Base-by-base conservation (phyloP, 228 moss, liverwort and hornwort species). In the Sphagnum magellanicum region DNA sequence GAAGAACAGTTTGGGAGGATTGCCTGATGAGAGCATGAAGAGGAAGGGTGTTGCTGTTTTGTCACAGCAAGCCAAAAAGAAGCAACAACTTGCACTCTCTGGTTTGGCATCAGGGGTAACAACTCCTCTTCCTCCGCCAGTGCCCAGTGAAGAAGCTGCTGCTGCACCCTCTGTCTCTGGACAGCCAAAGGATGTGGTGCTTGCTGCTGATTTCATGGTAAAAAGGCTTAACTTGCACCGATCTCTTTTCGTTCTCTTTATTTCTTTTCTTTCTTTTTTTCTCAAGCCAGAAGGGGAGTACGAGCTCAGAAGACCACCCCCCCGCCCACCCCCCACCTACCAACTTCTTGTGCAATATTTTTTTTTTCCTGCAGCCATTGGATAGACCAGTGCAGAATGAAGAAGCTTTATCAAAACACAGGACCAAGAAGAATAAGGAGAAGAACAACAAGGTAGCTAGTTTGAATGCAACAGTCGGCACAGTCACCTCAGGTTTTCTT, bases 351-450 rank as follows among this genome's bases (percentile, higher is more conserved):
- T 5, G 60, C 47, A 63, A 10, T 63, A 10, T n/a, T 6, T 63
- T 8, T 10, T 63, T 48, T 4, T 10, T 63, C 8, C 11, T 64
- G 46, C 49, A 64, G 64, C 64, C 64, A 48, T 49, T 64, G 64
- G 64, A 64, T 49, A 64, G 48, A 46, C 48, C 64, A 12, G 47
- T 64, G 64, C 47, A 14, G 48, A 46, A 14, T 47, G 48, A 14
- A 64, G 32, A 49, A 10, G 13, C 50, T 13, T 67, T 50, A 49
- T 13, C 62, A 14, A 58, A 10, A 58, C 58, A 58, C 51, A 53
- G 73, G 60, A 14, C 63, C 60, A 53, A 83, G 77, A 70, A 76
- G 74, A 59, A 64, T 49, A 50, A 80, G 61, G 69, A 68, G 61
- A 68, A 53, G 17, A 3, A 51, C 8, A 53, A 13, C 6, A 67